Conservation (phyloP, 345 rosid species). For the Turnera subulata region DNA sequence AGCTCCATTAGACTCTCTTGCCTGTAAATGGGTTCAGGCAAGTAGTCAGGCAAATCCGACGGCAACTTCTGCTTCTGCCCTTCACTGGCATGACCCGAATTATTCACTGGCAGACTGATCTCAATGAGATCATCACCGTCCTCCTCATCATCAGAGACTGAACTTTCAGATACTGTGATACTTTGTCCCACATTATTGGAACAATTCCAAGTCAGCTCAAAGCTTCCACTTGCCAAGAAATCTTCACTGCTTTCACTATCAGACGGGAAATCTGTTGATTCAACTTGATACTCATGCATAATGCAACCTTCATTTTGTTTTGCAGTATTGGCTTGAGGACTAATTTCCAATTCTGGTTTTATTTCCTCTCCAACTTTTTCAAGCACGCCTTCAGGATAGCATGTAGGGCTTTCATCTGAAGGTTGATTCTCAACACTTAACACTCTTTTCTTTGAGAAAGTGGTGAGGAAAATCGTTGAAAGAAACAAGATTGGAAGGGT, state of each 20-base stretch:
- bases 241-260: conserved; percentile 33
- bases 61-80: conserved; percentile 19
- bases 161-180: conserved; percentile 18
- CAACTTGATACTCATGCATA: conserved; percentile 21
- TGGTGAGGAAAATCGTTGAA: conserved; percentile 27
- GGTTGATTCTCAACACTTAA: conserved; percentile 5
- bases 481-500: conserved; percentile 38
- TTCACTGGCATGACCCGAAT: conserved; percentile 19
- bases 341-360: conserved; percentile 7
- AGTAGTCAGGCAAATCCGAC: conserved; percentile 19
- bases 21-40: conserved; percentile 27
- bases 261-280: conserved; percentile 26
- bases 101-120: conserved; percentile 40
- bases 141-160: conserved; percentile 26
- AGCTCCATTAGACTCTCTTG: conserved; percentile 41
- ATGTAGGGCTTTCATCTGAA: conserved; percentile 12
- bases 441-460: conserved; percentile 24
- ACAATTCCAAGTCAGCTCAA: conserved; percentile 29
- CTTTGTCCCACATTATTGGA: conserved; percentile 15
- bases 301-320: conserved; percentile 14
- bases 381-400: neutral
- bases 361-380: conserved; percentile 20
- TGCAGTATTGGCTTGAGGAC: conserved; percentile 9
- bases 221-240: conserved; percentile 21
- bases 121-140: conserved; percentile 64